Conservation (phyloP, 345 rosid genomes). For the Chamaenerion angustifolium region DNA sequence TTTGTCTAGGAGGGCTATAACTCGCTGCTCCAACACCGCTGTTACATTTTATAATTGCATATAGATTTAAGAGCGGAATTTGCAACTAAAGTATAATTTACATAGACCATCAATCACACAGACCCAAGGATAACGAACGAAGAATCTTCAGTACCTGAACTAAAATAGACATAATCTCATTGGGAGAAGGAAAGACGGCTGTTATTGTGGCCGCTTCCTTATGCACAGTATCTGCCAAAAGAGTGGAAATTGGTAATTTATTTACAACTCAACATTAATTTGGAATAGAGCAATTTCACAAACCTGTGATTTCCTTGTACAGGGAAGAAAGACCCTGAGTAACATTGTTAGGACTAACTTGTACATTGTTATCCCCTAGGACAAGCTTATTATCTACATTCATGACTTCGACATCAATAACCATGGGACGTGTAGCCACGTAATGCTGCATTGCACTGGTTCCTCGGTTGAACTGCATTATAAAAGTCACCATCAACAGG, state of each 20-base stretch:
- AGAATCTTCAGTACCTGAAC: slow-evolving; percentile 55
- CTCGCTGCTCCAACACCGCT: slow-evolving; percentile 99
- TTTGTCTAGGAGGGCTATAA: slow-evolving; percentile 84
- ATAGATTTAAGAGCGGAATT: background rate
- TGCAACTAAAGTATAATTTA: too few relatives aligned
- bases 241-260: slow-evolving; percentile 3
- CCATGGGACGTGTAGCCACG: slow-evolving; percentile 98
- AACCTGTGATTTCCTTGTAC: slow-evolving; percentile 96
- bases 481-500: background rate
- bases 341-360: slow-evolving; percentile 87
- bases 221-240: slow-evolving; percentile 71
- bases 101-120: background rate
- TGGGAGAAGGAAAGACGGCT: slow-evolving; percentile 96
- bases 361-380: slow-evolving; percentile 84
- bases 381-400: slow-evolving; percentile 85
- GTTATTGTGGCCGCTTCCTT: slow-evolving; percentile 96
- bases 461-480: slow-evolving; percentile 85
- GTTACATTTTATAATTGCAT: slow-evolving; percentile 12
- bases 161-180: slow-evolving; percentile 92
- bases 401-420: slow-evolving; percentile 96
- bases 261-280: too few relatives aligned
- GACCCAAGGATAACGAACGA: background rate
- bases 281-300: slow-evolving; percentile 3
- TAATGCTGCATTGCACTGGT: slow-evolving; percentile 99
- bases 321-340: slow-evolving; percentile 88